A percentile compares a stretch with the other conserved stretches of the same genome.
phyloP scores from a whole-genome alignment of 441 rosid genomes.

The Kokia cookei region DNA sequence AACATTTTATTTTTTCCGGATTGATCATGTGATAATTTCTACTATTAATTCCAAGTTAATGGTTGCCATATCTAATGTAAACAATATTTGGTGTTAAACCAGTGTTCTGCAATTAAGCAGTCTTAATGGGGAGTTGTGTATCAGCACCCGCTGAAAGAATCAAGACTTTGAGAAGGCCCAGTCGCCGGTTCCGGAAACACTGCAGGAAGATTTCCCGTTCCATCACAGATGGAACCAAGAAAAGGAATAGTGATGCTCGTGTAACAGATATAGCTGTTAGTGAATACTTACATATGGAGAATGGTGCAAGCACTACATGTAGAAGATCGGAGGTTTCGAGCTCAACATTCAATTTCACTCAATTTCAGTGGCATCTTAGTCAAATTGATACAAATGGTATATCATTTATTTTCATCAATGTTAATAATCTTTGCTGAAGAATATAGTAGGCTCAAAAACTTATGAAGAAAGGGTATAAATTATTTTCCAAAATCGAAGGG shows the following conservation, averaged over 20 bases:
- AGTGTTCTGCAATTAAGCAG: conserved; percentile 19
- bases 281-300: conserved; percentile 42
- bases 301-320: conserved; percentile 36
- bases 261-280: conserved; percentile 51
- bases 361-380: conserved; percentile 55
- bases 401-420: neutral
- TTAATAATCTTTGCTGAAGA: no score
- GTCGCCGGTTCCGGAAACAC: conserved; percentile 34
- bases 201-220: conserved; percentile 33
- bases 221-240: conserved; percentile 33
- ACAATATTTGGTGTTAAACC: neutral
- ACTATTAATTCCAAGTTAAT: neutral
- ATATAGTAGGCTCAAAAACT: neutral
- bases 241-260: conserved; percentile 33
- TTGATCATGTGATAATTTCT: neutral
- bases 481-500: neutral
- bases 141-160: conserved; percentile 46
- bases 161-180: conserved; percentile 29
- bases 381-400: conserved; percentile 39
- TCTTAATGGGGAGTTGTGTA: conserved; percentile 71
- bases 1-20: neutral
- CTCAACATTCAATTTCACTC: conserved; percentile 48
- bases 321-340: conserved; percentile 45
- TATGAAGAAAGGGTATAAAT: neutral
- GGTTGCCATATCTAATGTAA: neutral